Evolutionary conservation across 768 basidiomycete species (phyloP).

Genomic region (Pulveroboletus ravenelii): DNA sequence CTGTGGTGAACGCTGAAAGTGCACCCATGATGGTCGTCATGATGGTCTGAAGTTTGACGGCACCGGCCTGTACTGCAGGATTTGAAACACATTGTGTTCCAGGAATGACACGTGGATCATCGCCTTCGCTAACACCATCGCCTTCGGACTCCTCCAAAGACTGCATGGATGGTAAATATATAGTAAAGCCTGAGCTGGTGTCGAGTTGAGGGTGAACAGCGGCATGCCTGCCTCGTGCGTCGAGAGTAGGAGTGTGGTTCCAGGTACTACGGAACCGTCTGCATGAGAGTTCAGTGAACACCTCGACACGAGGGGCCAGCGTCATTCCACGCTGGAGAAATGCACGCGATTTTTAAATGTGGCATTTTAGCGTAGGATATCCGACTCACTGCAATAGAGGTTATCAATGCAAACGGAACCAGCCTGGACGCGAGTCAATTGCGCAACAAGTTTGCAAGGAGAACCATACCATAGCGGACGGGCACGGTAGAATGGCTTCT

Average conservation of each 20-base stretch:
- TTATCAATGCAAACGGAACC: conserved; percentile 62
- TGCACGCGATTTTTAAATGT: conserved; percentile 1
- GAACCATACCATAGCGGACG: conserved; percentile 42
- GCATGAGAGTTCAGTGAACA: conserved; percentile 76
- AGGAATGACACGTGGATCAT: conserved; percentile 37
- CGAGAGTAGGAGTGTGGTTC: conserved; percentile 30
- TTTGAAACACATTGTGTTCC: conserved; percentile 40
- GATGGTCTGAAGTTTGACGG: conserved; percentile 69
- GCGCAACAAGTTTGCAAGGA: not conserved
- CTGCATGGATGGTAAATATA: conserved; percentile 11
- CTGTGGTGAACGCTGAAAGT: conserved; percentile 77
- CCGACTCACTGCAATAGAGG: conserved; percentile 59
- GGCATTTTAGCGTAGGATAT: not conserved
- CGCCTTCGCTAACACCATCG: conserved; percentile 30
- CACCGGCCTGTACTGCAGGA: conserved; percentile 60
- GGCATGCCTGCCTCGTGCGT: not conserved
- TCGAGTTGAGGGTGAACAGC: conserved; percentile 4
- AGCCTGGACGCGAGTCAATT: conserved; percentile 44
- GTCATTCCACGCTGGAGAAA: conserved; percentile 68
- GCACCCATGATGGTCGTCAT: conserved; percentile 75
- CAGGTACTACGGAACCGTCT: conserved; percentile 46
- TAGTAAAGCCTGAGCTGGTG: conserved; percentile 6
- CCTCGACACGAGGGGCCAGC: conserved; percentile 71
- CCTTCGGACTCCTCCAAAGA: conserved; percentile 18
- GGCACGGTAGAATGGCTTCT: conserved; percentile 48